A percentile compares a stretch with the other conserved stretches of the same genome.
These are phyloP conservation scores for Pleurozium schreberi DNA, from an alignment of 225 moss, liverwort and hornwort genomes.

Conservation along the genomic window DNA sequence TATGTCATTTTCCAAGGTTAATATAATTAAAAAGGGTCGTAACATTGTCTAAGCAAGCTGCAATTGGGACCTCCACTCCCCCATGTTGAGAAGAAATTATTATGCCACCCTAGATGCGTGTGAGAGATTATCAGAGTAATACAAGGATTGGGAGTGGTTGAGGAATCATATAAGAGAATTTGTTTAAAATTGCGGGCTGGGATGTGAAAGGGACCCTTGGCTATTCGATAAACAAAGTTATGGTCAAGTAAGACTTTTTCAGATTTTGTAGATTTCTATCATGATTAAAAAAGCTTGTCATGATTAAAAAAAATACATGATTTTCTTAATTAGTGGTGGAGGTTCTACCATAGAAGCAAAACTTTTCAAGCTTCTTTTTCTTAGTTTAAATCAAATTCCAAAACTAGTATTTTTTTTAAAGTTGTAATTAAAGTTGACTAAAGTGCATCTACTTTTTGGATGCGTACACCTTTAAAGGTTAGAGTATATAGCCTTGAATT, in stretches of 20 bases:
- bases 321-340: background rate
- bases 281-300: background rate
- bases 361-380: too few relatives aligned
- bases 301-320: background rate
- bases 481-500: too few relatives aligned
- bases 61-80: background rate
- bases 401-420: too few relatives aligned
- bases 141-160: background rate
- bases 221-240: too few relatives aligned
- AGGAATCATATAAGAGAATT: background rate
- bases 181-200: fast-evolving
- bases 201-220: background rate
- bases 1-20: too few relatives aligned
- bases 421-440: too few relatives aligned
- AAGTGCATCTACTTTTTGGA: too few relatives aligned
- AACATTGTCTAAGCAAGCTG: background rate
- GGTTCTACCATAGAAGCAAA: too few relatives aligned
- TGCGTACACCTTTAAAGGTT: too few relatives aligned
- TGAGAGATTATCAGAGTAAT: background rate
- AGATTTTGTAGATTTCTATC: background rate
- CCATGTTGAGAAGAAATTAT: background rate
- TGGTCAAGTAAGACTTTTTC: background rate
- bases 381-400: too few relatives aligned
- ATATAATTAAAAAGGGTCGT: background rate
- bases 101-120: background rate